Base-by-base conservation (phyloP, 2,329 filamentous ascomycete genomes). In the Apiospora saccharicola region DNA sequence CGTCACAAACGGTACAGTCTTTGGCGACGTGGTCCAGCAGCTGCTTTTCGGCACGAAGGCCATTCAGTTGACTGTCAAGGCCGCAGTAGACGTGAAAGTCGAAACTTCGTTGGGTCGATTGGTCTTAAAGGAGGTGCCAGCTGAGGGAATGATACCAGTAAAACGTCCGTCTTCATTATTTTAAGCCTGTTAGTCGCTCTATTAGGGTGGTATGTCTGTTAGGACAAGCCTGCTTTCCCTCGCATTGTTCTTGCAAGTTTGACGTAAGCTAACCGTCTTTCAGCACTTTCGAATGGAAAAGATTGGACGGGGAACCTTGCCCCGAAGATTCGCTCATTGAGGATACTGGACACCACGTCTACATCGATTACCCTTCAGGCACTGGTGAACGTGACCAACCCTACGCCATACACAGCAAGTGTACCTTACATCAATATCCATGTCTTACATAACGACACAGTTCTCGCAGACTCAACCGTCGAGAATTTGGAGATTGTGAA, bases 321-420 rank as follows among this genome's bases (percentile, higher is more conserved):
- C 73, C 93, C 94, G 22, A 88, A 91, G 76, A 85, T 98, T 72
- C 90, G 90, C 71, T 90, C 92, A 73, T 83, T 98, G 47, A 88
- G 88, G 75, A 90, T 98, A 72, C 79, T 93, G 53, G 90, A 93
- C 71, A 97, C 95, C 0, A 92, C 92, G 1, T 84, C 88, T 47
- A 90, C 90, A 3, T 93, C 93, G 4, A 86, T 98, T 67, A 90
- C 88, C 26, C 83, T 98, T 47, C 86, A 91, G 78, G 93, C 93
- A 19, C 83, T 86, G 51, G 87, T 97, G 78, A 97, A 96, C 79
- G 87, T 98, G 73, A 97, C 94, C 4, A 99, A 99, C 78, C 95
- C 96, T 1, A 97, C 95, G 0, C 88, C 91, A 4, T 98, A 98
- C 81, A 91, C 93, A 5, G 95, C 94, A 4, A 86, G 86, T 2